phyloP scores from a whole-genome alignment of 768 basidiomycete species.

The Pisolithus marmoratus region DNA sequence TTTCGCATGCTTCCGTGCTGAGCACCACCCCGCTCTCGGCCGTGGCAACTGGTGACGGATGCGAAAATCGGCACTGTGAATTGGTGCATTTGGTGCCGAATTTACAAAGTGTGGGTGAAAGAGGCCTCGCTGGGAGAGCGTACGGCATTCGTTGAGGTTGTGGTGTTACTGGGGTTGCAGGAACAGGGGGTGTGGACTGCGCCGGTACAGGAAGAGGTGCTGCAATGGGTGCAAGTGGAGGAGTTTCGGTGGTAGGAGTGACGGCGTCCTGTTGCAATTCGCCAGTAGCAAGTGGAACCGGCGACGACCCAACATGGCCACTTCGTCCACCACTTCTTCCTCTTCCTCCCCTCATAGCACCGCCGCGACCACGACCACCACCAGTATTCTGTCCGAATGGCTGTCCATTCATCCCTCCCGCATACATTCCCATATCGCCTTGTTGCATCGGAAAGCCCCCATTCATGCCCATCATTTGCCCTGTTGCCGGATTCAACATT shows the following conservation, averaged over 20 bases:
- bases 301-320: conserved; percentile 27
- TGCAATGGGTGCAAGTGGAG: conserved; percentile 12
- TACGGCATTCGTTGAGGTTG: conserved; percentile 40
- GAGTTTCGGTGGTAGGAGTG: conserved; percentile 4
- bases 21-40: conserved; percentile 92
- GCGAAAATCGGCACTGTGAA: conserved; percentile 82
- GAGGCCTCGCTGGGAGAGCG: conserved; percentile 68
- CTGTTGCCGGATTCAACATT: conserved; percentile 57
- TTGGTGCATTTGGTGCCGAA: conserved; percentile 90
- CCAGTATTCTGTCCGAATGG: conserved; percentile 17
- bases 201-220: conserved; percentile 22
- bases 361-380: conserved; percentile 26
- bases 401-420: conserved; percentile 21
- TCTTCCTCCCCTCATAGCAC: conserved; percentile 43
- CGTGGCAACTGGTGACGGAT: conserved; percentile 96
- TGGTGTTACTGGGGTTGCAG: background rate
- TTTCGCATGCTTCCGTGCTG: conserved; percentile 89
- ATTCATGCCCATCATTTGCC: conserved; percentile 49
- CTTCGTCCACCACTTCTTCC: conserved; percentile 44
- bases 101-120: conserved; percentile 91
- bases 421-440: conserved; percentile 44
- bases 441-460: conserved; percentile 58
- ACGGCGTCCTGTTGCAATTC: conserved; percentile 13
- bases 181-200: conserved; percentile 16
- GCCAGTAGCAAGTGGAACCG: conserved; percentile 15